phyloP scores from a whole-genome alignment of 1,284 basidiomycete genomes.

The Singerocomus rubriflavus region DNA sequence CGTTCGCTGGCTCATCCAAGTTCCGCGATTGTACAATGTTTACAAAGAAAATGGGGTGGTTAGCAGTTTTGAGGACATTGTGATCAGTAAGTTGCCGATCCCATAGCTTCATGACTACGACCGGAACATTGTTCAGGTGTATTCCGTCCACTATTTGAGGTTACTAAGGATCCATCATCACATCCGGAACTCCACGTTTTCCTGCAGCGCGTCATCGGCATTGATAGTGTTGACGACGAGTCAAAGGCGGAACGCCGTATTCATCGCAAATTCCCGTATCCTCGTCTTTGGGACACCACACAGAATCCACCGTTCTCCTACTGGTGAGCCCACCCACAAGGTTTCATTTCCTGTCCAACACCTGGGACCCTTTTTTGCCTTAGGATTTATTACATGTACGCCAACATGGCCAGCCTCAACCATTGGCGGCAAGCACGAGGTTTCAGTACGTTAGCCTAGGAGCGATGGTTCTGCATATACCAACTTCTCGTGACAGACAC shows the following conservation, averaged over 20 bases:
- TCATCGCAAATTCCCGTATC: constrained; percentile 95
- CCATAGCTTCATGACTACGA: background rate
- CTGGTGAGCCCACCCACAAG: constrained; percentile 54
- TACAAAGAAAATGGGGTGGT: constrained; percentile 91
- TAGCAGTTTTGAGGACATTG: constrained; percentile 87
- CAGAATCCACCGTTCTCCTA: constrained; percentile 95
- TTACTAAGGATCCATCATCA: constrained; percentile 85
- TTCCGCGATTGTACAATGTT: constrained; percentile 94
- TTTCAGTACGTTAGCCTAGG: constrained; percentile 70
- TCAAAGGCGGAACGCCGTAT: constrained; percentile 91
- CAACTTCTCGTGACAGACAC: constrained; percentile 59
- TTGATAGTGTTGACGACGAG: constrained; percentile 98
- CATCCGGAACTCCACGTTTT: constrained; percentile 97
- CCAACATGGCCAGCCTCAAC: constrained; percentile 94
- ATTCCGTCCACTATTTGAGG: constrained; percentile 93
- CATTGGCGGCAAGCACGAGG: constrained; percentile 86
- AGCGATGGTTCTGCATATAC: background rate
- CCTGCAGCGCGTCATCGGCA: constrained; percentile 93
- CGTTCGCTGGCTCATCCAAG: constrained; percentile 96
- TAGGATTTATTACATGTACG: constrained; percentile 98
- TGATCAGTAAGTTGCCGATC: constrained; percentile 63
- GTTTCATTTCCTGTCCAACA: background rate
- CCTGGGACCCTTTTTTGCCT: background rate
- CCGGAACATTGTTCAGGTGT: constrained; percentile 58
- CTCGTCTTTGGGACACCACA: constrained; percentile 84